These are phyloP conservation scores for Blepharisma japonicum DNA, from an alignment of 73 alveolate genomes.

Conservation along the genomic window DNA sequence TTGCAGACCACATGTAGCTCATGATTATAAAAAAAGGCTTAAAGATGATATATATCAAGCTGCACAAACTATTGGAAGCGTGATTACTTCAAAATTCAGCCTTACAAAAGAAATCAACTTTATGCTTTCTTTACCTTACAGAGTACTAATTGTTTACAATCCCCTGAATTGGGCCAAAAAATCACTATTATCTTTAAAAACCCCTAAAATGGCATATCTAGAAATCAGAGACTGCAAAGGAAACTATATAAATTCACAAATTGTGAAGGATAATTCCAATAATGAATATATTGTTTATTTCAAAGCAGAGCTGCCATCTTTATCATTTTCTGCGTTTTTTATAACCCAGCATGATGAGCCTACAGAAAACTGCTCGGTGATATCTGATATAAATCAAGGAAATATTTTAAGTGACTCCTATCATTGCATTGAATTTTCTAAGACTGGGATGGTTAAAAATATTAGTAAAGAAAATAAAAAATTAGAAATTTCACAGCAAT, in stretches of 20 bases:
- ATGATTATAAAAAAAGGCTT: constrained; percentile 39
- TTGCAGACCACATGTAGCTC: constrained; percentile 36
- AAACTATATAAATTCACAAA: background rate
- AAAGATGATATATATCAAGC: background rate
- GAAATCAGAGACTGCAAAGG: background rate
- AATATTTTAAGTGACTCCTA: background rate
- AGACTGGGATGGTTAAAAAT: background rate
- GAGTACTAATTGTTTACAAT: background rate
- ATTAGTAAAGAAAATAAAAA: background rate
- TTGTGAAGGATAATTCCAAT: background rate
- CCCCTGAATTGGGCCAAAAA: background rate
- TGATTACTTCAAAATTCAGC: background rate
- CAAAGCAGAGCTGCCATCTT: background rate
- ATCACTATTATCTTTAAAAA: background rate
- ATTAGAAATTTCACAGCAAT: background rate
- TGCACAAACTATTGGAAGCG: background rate
- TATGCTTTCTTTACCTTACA: background rate
- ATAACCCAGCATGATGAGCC: background rate
- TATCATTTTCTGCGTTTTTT: background rate
- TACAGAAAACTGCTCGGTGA: background rate
- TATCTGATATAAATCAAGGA: background rate
- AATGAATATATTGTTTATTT: background rate
- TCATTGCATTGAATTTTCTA: background rate
- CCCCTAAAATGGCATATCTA: background rate
- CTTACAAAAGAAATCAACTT: background rate